Percentiles rank a stretch among this genome's conserved stretches.
These are phyloP conservation scores for Kockiozyma suomiensis DNA, from an alignment of 805 yeast genomes.

Conservation along the genomic window DNA sequence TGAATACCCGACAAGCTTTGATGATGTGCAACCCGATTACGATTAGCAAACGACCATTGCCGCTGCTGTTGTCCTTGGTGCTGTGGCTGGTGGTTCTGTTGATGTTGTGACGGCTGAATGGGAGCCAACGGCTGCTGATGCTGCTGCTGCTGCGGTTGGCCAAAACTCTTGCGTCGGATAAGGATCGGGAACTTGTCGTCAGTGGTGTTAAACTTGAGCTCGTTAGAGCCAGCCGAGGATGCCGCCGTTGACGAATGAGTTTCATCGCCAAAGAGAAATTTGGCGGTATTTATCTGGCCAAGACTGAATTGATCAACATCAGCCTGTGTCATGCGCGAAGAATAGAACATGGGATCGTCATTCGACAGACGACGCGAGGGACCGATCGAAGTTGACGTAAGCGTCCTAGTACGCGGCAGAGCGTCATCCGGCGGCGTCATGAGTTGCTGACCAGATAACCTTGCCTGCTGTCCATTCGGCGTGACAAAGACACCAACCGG, in stretches of 20 bases:
- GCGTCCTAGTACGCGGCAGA: slow-evolving; percentile 29
- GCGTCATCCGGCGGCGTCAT: slow-evolving; percentile 34
- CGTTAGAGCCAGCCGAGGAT: slow-evolving; percentile 10
- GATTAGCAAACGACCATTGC: slow-evolving; percentile 26
- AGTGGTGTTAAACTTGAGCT: slow-evolving; percentile 39
- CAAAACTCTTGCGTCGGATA: slow-evolving; percentile 39
- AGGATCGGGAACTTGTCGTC: slow-evolving; percentile 43
- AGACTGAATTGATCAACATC: slow-evolving; percentile 26
- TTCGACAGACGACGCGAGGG: slow-evolving; percentile 27
- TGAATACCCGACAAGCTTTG: slow-evolving; percentile 26
- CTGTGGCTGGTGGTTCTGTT: neutral
- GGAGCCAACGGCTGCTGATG: slow-evolving; percentile 4
- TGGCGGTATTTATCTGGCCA: slow-evolving; percentile 29
- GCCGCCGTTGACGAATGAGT: slow-evolving; percentile 4
- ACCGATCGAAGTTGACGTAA: slow-evolving; percentile 31
- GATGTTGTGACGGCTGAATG: slow-evolving; percentile 8
- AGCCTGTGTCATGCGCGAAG: slow-evolving; percentile 7
- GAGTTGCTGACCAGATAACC: slow-evolving; percentile 30
- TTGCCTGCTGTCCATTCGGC: slow-evolving; percentile 20
- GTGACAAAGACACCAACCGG: slow-evolving; percentile 31
- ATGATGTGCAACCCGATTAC: slow-evolving; percentile 22
- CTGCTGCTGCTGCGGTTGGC: slow-evolving; percentile 10
- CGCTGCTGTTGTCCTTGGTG: slow-evolving; percentile 6
- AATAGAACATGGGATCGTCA: slow-evolving; percentile 28
- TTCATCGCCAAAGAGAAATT: slow-evolving; percentile 31